Percentiles rank a stretch among this genome's conserved stretches.
Evolutionary conservation across 2,329 filamentous ascomycete genomes (phyloP).

Genomic region (Fusarium cyanostomum): DNA sequence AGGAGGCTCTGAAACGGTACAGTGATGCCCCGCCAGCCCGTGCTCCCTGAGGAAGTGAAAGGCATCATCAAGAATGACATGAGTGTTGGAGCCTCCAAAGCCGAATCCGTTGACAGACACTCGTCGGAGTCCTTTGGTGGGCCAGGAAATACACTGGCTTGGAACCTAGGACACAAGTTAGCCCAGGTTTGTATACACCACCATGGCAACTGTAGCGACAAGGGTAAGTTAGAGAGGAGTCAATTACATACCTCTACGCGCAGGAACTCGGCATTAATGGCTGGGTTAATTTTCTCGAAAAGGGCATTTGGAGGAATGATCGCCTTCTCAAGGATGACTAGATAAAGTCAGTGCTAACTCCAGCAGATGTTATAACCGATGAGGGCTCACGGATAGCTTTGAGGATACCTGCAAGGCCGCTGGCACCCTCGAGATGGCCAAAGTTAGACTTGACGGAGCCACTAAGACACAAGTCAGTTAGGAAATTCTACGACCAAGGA

Average conservation of each 20-base stretch:
- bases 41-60: constrained; percentile 9
- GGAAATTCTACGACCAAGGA: neutral
- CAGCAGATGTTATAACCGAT: neutral
- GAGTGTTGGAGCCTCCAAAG: constrained; percentile 56
- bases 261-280: neutral
- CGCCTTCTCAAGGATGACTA: constrained; percentile 12
- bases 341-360: neutral
- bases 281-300: neutral
- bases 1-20: neutral
- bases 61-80: constrained; percentile 49
- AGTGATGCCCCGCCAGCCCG: neutral
- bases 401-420: constrained; percentile 4
- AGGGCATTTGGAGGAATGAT: constrained; percentile 6
- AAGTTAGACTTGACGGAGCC: constrained; percentile 14
- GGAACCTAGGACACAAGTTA: neutral
- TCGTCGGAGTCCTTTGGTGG: neutral
- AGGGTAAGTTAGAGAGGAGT: neutral
- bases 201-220: neutral
- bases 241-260: neutral
- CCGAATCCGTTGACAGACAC: constrained; percentile 57
- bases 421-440: constrained; percentile 5
- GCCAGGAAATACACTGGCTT: constrained; percentile 1
- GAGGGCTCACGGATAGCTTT: constrained; percentile 6
- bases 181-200: no score
- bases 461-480: fast-evolving